These are phyloP conservation scores for Phytophthora nicotianae DNA, from an alignment of 352 stramenopile species.

Conservation along the genomic window DNA sequence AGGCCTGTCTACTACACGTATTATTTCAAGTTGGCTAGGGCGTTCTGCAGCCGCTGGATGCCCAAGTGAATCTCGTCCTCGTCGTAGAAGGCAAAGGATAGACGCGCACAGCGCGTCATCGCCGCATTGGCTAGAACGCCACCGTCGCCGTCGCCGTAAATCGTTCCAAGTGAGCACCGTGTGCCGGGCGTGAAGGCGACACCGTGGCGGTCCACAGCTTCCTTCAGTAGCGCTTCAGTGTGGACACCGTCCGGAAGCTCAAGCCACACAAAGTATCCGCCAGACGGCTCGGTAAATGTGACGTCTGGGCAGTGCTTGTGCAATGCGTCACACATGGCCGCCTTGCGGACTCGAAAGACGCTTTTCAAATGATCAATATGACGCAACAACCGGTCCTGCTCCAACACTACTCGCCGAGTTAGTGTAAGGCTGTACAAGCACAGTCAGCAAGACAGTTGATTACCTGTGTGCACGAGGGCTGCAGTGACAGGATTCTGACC, in stretches of 20 bases:
- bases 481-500: slow-evolving; percentile 92
- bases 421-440: slow-evolving; percentile 10
- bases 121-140: slow-evolving; percentile 26
- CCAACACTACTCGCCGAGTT: slow-evolving; percentile 46
- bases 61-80: slow-evolving; percentile 74
- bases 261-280: slow-evolving; percentile 89
- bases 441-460: slow-evolving; percentile 24
- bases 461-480: slow-evolving; percentile 78
- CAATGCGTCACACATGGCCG: slow-evolving; percentile 53
- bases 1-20: slow-evolving; percentile 10
- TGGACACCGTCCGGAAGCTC: slow-evolving; percentile 58
- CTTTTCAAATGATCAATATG: slow-evolving; percentile 55
- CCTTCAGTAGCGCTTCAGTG: slow-evolving; percentile 52
- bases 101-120: slow-evolving; percentile 53
- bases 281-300: slow-evolving; percentile 63
- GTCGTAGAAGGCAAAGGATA: slow-evolving; percentile 87
- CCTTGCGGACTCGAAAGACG: slow-evolving; percentile 52
- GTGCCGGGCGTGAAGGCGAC: slow-evolving; percentile 81
- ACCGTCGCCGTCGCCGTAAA: slow-evolving; percentile 23
- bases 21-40: slow-evolving; percentile 38
- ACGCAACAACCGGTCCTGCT: slow-evolving; percentile 52
- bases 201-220: slow-evolving; percentile 52
- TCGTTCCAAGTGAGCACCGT: slow-evolving; percentile 53
- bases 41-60: slow-evolving; percentile 50
- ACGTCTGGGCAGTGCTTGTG: slow-evolving; percentile 45